These are phyloP conservation scores for Xylaria sp. DNA, from an alignment of 2,329 filamentous ascomycete species.

Conservation along the genomic window DNA sequence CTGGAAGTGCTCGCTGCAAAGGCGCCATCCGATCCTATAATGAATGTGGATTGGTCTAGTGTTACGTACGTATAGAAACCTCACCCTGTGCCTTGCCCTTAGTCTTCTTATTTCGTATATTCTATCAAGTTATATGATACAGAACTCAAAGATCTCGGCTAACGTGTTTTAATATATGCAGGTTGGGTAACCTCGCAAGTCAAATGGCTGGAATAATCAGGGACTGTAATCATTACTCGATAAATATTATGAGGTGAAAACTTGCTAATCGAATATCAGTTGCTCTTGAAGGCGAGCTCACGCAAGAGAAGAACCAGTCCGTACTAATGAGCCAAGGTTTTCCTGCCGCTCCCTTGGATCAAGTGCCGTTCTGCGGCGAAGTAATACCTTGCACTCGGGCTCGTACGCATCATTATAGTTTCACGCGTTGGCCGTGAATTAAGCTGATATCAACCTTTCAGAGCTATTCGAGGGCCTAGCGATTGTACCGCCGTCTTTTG, in stretches of 20 bases:
- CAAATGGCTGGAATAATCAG: constrained; percentile 48
- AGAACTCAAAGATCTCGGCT: background rate
- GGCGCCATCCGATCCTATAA: constrained; percentile 41
- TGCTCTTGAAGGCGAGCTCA: constrained; percentile 45
- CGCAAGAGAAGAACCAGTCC: constrained; percentile 46
- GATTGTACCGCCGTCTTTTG: constrained; percentile 44
- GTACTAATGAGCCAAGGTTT: constrained; percentile 42
- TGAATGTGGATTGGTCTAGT: constrained; percentile 42
- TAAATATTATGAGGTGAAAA: background rate
- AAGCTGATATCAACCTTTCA: constrained; percentile 15
- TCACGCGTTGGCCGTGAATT: background rate
- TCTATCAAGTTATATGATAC: background rate
- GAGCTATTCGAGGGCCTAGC: constrained; percentile 43
- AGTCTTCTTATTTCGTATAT: background rate
- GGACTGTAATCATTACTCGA: constrained; percentile 42
- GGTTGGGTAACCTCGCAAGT: constrained; percentile 46
- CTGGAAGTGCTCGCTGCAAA: constrained; percentile 41
- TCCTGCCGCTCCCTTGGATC: constrained; percentile 39
- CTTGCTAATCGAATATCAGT: constrained; percentile 30
- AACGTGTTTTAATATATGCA: background rate
- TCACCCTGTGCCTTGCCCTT: background rate
- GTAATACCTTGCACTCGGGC: constrained; percentile 38
- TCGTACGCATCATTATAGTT: constrained; percentile 31
- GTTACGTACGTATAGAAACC: constrained; percentile 35
- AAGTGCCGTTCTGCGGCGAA: constrained; percentile 44